Evolutionary conservation across 1,284 basidiomycete genomes (phyloP), one percentile per base, ranked within the genome.

Genomic region (Pseudozyma thailandica): DNA sequence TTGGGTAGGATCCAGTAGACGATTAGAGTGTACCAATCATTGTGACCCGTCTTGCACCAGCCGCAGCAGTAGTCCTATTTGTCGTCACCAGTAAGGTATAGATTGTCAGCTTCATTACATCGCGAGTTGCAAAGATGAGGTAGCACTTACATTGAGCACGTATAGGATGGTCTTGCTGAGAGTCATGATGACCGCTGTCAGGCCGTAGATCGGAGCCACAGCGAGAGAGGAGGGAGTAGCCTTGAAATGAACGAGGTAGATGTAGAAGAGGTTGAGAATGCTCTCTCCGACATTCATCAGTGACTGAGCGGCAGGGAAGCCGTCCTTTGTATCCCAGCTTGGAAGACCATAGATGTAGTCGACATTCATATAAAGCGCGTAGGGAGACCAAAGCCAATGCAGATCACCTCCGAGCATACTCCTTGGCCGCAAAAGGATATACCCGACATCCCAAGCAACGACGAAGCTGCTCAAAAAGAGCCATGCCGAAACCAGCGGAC

Each of bases 251-350:
- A 89, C 88, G 35, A 91, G 87, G 82, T 90, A 91, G 44, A 95
- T 82, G 83, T 93, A 94, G 53, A 55, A 18, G 23, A 83, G 48
- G 84, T 93, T 94, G 75, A 94, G 81, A 16, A 88, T 51, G 0
- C 89, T 90, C 83, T 96, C 94, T 50, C 92, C 82, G 58, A 94
- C 61, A 83, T 95, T 96, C 73, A 95, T 83, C 23, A 90, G 78
- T 12, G 92, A 87, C 85, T 95, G 93, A 2, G 93, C 93, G 73
- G 88, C 91, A 12, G 92, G 89, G 84, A 95, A 96, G 0, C 93
- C 93, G 60, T 90, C 87, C 20, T 88, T 87, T 1, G 85, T 82
- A 59, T 89, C 83, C 42, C 89, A 86, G 0, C 90, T 87, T 28
- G 86, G 86, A 25, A 89, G 74, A 12, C 92, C 91, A 76, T 96